Evolutionary conservation across 2,329 filamentous ascomycete genomes (phyloP).

Genomic region (Pseudomassariella vexata): DNA sequence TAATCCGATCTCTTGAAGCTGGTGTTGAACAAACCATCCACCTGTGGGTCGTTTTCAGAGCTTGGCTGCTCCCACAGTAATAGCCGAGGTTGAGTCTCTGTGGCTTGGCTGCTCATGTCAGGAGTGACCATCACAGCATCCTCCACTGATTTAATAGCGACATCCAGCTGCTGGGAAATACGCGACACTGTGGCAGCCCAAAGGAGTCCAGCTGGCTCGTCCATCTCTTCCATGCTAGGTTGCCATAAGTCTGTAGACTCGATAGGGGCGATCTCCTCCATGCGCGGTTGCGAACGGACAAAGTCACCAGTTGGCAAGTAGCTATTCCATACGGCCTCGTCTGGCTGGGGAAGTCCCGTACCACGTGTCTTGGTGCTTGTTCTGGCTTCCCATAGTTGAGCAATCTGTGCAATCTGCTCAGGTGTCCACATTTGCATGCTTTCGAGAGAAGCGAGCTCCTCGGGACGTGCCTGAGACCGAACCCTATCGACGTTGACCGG

Average conservation of each 20-base stretch:
- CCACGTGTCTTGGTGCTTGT: neutral
- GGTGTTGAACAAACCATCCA: conserved; percentile 14
- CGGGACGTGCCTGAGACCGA: conserved; percentile 22
- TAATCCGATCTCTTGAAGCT: conserved; percentile 12
- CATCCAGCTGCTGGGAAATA: no score
- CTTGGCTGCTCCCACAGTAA: conserved; percentile 14
- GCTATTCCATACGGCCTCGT: conserved; percentile 6
- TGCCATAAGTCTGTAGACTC: conserved; percentile 6
- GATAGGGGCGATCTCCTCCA: conserved; percentile 2
- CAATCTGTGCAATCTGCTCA: no score
- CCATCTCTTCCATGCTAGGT: neutral
- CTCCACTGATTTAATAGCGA: no score
- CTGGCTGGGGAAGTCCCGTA: conserved; percentile 6
- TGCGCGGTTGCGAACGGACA: conserved; percentile 2
- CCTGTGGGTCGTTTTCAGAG: conserved; percentile 1
- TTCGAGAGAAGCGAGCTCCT: conserved; percentile 25
- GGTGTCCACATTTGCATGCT: conserved; percentile 30
- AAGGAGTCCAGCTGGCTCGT: conserved; percentile 4
- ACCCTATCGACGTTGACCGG: conserved; percentile 15
- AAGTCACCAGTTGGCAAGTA: conserved; percentile 1
- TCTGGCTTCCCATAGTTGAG: no score
- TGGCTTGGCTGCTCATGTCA: no score
- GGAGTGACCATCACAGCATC: no score
- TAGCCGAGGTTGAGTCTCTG: neutral
- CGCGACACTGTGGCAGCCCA: no score